Evolutionary conservation across 257 asterid genomes (phyloP).

Genomic region (Solanum habrochaites): DNA sequence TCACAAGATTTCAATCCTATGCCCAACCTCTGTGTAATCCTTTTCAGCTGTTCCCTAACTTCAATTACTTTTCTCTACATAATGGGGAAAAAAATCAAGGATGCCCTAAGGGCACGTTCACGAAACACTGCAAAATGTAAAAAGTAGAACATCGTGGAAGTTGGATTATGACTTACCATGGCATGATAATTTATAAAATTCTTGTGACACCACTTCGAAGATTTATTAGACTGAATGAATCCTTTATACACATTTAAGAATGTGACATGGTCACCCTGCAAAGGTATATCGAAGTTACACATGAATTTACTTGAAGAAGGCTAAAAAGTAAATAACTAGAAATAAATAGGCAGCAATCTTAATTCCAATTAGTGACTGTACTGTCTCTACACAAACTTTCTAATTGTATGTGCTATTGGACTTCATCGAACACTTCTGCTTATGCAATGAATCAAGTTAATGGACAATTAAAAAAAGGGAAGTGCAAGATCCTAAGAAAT

Average conservation of each 20-base stretch:
- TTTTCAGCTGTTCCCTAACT: constrained; percentile 71
- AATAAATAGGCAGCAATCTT: neutral
- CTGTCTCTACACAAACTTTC: neutral
- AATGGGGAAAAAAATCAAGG: neutral
- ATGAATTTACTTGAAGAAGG: neutral
- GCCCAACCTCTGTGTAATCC: constrained; percentile 70
- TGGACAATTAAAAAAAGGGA: neutral
- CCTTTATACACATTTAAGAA: constrained; percentile 90
- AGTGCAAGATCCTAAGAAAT: neutral
- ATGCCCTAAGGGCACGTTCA: neutral
- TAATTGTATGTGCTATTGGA: neutral
- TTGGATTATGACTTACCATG: constrained; percentile 43
- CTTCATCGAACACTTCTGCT: neutral
- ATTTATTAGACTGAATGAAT: constrained; percentile 65
- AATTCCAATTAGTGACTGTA: neutral
- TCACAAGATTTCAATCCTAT: constrained; percentile 73
- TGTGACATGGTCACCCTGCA: constrained; percentile 94
- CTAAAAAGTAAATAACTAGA: neutral
- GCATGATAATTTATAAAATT: constrained; percentile 86
- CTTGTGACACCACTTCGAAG: constrained; percentile 94
- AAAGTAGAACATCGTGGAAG: neutral
- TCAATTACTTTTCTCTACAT: constrained; percentile 73
- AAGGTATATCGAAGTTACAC: neutral
- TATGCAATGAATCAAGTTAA: neutral
- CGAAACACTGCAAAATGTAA: neutral